A percentile compares a stretch with the other conserved stretches of the same genome.
phyloP scores from a whole-genome alignment of 768 basidiomycete species.

The Tubosaeta sp. region DNA sequence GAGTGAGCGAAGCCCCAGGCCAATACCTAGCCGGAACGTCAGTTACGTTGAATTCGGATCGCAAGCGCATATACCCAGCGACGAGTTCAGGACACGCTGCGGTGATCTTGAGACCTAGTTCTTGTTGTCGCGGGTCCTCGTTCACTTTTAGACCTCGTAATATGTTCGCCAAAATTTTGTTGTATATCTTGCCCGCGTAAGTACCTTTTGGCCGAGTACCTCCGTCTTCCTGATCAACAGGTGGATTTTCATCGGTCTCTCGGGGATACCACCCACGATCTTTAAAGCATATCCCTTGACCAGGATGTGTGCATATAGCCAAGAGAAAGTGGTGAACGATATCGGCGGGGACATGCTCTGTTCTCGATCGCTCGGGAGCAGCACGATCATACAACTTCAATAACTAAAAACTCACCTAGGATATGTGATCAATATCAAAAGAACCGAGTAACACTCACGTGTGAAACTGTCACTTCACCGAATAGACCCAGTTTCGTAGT shows the following conservation, averaged over 20 bases:
- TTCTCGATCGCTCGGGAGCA: conserved; percentile 42
- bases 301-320: conserved; percentile 76
- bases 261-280: conserved; percentile 91
- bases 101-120: conserved; percentile 78
- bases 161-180: conserved; percentile 77
- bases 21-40: conserved; percentile 55
- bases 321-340: conserved; percentile 85
- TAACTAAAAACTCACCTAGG: conserved; percentile 41
- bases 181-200: conserved; percentile 55
- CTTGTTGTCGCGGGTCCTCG: conserved; percentile 82
- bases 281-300: conserved; percentile 80
- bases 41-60: conserved; percentile 8
- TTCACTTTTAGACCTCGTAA: conserved; percentile 78
- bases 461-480: conserved; percentile 57
- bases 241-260: conserved; percentile 44
- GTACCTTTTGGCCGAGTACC: conserved; percentile 30
- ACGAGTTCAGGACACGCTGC: conserved; percentile 83
- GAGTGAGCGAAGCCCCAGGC: conserved; percentile 59
- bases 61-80: conserved; percentile 49
- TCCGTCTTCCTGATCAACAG: conserved; percentile 34
- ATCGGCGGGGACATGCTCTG: conserved; percentile 65
- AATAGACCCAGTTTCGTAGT: conserved; percentile 71
- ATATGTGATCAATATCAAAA: neutral
- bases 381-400: conserved; percentile 69
- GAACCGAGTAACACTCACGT: conserved; percentile 40